These are phyloP conservation scores for Diaporthe eres DNA, from an alignment of 2,329 filamentous ascomycete genomes.

Conservation along the genomic window DNA sequence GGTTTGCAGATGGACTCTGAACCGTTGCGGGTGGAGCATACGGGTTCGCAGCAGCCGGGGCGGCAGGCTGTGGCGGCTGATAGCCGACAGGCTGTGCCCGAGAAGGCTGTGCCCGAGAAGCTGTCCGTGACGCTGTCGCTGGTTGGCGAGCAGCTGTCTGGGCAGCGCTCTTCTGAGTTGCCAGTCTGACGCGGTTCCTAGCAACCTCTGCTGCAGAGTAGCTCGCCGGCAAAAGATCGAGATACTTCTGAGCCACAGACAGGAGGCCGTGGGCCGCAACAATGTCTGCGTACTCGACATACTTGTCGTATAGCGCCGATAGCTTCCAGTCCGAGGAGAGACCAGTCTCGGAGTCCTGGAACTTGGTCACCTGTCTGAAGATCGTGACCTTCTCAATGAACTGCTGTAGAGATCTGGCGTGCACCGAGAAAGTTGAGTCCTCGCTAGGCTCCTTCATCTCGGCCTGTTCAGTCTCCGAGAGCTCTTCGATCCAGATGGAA, in stretches of 20 bases:
- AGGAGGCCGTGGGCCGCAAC: conserved; percentile 91
- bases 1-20: conserved; percentile 30
- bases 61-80: conserved; percentile 60
- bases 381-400: conserved; percentile 99
- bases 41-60: conserved; percentile 48
- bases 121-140: conserved; percentile 48
- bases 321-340: conserved; percentile 90
- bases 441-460: conserved; percentile 77
- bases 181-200: conserved; percentile 85
- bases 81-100: conserved; percentile 62
- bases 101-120: conserved; percentile 53
- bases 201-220: conserved; percentile 92
- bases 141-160: conserved; percentile 53
- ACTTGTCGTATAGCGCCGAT: conserved; percentile 89
- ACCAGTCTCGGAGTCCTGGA: conserved; percentile 81
- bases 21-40: conserved; percentile 50
- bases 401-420: conserved; percentile 88
- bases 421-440: conserved; percentile 91
- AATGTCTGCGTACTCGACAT: conserved; percentile 96
- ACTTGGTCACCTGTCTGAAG: conserved; percentile 94
- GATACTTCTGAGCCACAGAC: conserved; percentile 88
- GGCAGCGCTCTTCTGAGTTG: conserved; percentile 72
- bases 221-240: conserved; percentile 85
- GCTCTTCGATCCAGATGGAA: conserved; percentile 90
- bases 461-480: conserved; percentile 85